Evolutionary conservation across 768 basidiomycete species (phyloP).

Genomic region (Daedaleopsis sinensis): DNA sequence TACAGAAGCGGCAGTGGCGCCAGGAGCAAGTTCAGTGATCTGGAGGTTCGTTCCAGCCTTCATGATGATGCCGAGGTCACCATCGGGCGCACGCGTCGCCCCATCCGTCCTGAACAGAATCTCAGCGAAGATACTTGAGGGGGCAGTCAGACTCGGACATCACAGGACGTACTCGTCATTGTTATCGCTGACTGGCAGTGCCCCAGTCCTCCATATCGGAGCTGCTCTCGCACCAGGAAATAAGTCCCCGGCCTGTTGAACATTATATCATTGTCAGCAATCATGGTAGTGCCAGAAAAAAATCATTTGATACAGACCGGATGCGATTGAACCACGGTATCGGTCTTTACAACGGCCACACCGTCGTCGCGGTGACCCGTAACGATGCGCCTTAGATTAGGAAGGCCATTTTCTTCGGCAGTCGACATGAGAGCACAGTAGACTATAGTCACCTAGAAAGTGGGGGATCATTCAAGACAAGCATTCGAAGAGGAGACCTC

Average conservation of each 20-base stretch:
- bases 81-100: constrained; percentile 40
- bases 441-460: background rate
- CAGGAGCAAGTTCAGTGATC: constrained; percentile 59
- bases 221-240: constrained; percentile 37
- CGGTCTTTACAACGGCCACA: constrained; percentile 42
- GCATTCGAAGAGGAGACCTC: too few species aligned
- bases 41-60: constrained; percentile 50
- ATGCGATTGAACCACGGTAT: constrained; percentile 28
- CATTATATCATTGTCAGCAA: background rate
- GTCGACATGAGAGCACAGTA: background rate
- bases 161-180: constrained; percentile 42
- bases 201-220: constrained; percentile 52
- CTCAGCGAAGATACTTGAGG: too few species aligned
- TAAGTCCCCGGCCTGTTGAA: constrained; percentile 25
- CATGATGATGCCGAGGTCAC: constrained; percentile 46
- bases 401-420: background rate
- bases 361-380: constrained; percentile 51
- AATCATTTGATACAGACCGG: constrained; percentile 29
- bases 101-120: constrained; percentile 41
- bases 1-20: constrained; percentile 52
- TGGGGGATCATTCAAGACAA: too few species aligned
- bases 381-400: constrained; percentile 49
- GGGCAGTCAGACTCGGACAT: background rate
- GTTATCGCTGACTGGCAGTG: constrained; percentile 57
- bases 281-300: background rate